phyloP scores from a whole-genome alignment of 805 yeast species.

The Clavispora phyllophila region DNA sequence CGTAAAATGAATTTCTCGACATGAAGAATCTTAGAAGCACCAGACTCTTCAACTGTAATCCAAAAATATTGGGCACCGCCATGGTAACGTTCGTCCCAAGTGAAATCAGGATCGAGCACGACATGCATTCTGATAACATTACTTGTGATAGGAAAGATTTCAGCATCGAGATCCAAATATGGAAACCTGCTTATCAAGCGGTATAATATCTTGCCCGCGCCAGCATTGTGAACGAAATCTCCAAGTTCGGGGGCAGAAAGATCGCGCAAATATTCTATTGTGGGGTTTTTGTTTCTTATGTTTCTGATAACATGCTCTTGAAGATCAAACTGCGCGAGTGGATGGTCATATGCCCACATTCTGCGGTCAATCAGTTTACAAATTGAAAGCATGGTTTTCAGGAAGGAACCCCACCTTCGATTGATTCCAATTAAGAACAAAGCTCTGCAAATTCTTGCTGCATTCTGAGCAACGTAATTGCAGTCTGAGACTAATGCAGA shows the following conservation, averaged over 20 bases:
- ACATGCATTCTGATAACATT: slow-evolving; percentile 82
- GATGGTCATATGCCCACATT: slow-evolving; percentile 88
- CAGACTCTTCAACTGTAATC: slow-evolving; percentile 88
- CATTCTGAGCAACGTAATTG: slow-evolving; percentile 91
- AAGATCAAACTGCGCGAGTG: slow-evolving; percentile 79
- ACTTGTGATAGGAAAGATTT: slow-evolving; percentile 81
- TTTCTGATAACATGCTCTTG: slow-evolving; percentile 61
- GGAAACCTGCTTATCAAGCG: slow-evolving; percentile 71
- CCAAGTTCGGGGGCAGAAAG: slow-evolving; percentile 77
- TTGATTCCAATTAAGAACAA: slow-evolving; percentile 80
- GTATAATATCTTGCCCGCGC: slow-evolving; percentile 63
- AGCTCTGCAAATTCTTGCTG: slow-evolving; percentile 91
- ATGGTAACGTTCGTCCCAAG: slow-evolving; percentile 79
- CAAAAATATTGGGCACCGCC: slow-evolving; percentile 85
- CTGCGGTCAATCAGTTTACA: slow-evolving; percentile 84
- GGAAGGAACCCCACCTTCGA: slow-evolving; percentile 84
- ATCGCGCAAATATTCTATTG: slow-evolving; percentile 69
- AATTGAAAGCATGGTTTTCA: slow-evolving; percentile 67
- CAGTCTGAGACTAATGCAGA: slow-evolving; percentile 82
- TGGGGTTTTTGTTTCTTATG: slow-evolving; percentile 58
- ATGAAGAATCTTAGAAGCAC: slow-evolving; percentile 67
- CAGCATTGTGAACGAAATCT: slow-evolving; percentile 77
- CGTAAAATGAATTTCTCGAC: slow-evolving; percentile 74
- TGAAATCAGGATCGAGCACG: slow-evolving; percentile 65
- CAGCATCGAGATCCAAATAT: slow-evolving; percentile 64